phyloP scores from a whole-genome alignment of 306 rosid species.

The Carpinus viminea region DNA sequence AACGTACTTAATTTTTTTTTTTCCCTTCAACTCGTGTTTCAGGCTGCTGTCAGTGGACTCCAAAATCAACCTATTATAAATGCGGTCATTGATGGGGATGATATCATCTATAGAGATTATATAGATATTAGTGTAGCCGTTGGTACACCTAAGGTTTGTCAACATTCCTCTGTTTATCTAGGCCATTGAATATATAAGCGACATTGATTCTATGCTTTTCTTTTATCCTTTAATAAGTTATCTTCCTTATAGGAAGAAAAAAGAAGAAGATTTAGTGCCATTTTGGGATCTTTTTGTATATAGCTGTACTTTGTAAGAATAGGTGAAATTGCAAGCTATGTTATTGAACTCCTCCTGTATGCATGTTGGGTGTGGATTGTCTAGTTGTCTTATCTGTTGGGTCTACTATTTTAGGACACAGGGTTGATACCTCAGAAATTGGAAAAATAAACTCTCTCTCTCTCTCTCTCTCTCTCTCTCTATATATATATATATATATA shows the following conservation, averaged over 20 bases:
- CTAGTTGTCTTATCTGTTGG: not conserved
- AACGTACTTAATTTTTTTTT: not conserved
- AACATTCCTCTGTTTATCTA: slow-evolving; percentile 17
- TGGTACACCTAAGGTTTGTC: slow-evolving; percentile 72
- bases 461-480: too few relatives aligned
- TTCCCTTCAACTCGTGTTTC: slow-evolving; percentile 23
- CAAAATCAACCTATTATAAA: slow-evolving; percentile 76
- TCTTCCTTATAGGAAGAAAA: not conserved
- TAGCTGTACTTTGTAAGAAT: not conserved
- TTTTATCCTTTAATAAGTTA: not conserved
- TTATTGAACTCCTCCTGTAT: not conserved
- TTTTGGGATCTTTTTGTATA: not conserved
- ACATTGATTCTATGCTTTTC: not conserved
- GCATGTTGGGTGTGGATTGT: not conserved
- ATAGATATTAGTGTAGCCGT: slow-evolving; percentile 82
- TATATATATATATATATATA: not conserved
- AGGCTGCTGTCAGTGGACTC: slow-evolving; percentile 88
- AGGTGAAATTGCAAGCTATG: not conserved
- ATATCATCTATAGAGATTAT: slow-evolving; percentile 78
- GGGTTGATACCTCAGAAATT: not conserved
- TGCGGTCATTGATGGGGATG: slow-evolving; percentile 91
- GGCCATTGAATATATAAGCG: slow-evolving; percentile 14
- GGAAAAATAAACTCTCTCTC: not conserved
- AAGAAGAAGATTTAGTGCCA: not conserved
- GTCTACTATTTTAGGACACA: not conserved